A percentile compares a stretch with the other conserved stretches of the same genome.
Evolutionary conservation across 2,329 filamentous ascomycete species (phyloP).

Genomic region (Macrophomina tecta): DNA sequence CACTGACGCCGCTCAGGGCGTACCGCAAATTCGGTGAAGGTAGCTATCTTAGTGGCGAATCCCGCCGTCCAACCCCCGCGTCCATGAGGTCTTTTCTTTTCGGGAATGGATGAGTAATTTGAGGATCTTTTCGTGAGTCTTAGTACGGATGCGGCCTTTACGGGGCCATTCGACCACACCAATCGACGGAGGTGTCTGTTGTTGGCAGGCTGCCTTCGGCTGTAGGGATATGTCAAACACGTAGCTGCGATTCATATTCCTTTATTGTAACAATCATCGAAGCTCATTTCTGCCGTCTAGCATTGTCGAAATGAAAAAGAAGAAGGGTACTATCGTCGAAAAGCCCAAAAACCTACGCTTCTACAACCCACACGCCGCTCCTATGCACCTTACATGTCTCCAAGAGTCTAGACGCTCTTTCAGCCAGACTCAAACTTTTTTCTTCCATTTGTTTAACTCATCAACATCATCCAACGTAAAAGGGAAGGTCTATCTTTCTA

Average conservation of each 20-base stretch:
- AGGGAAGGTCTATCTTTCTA: neutral
- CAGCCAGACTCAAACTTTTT: conserved; percentile 8
- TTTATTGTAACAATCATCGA: neutral
- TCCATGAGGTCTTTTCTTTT: no score
- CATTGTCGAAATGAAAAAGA: neutral
- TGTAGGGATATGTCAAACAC: no score
- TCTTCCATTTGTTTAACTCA: neutral
- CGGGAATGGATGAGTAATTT: no score
- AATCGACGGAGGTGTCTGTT: no score
- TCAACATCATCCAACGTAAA: neutral
- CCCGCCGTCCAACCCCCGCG: no score
- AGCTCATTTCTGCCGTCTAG: conserved; percentile 14
- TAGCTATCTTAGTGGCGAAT: no score
- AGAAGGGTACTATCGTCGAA: neutral
- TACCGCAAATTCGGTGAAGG: no score
- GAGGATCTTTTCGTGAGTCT: no score
- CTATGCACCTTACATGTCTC: conserved; percentile 1
- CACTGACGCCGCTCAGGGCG: no score
- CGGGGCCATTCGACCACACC: no score
- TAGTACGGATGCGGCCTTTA: no score
- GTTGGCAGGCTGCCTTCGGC: neutral
- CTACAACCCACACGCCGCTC: conserved; percentile 17
- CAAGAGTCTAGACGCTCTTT: conserved; percentile 10
- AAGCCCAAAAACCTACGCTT: conserved; percentile 4
- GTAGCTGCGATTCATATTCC: neutral